Base-by-base conservation (phyloP, 306 rosid genomes). In the Erythrophleum fordii region DNA sequence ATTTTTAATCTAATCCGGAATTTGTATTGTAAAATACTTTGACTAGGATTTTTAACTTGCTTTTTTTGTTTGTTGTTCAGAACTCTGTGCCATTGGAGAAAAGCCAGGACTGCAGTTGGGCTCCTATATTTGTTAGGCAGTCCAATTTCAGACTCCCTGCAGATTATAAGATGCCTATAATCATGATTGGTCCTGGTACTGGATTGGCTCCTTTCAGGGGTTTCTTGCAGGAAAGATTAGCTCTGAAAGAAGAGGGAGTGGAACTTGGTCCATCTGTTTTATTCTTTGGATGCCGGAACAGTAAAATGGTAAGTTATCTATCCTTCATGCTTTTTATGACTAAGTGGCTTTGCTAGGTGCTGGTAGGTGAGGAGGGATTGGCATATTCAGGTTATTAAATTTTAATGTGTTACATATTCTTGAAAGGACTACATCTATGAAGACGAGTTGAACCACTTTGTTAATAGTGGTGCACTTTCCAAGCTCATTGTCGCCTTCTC, bases 151-250 rank as follows among this genome's bases (percentile, higher is more conserved):
- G 84, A 84, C 97, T 96, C 75, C 99, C 99, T 34, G 74, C 90
- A 12, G 97, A 93, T 84, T 76, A 75, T 78, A 88, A 80, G 85
- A 90, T 93, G 82, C 99, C 99, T 14, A 65, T 96, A 76, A 86
- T 96, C 81, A 93, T 96, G 99, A 90, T 96, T 80, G 99, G 99
- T 72, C 99, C 99, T 69, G 99, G 99, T 44, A 96, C 99, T 70
- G 99, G 99, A 66, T 90, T 96, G 80, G 99, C 99, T 86, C 99
- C 99, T 81, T 96, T 96, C 94, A 89, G 99, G 90, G 99, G 99
- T 83, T 96, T 96, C 88, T 81, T 96, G 51, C 99, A 96, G 97
- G 98, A 96, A 86, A 92, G 99, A 81, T 84, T 90, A 64, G 91
- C 92, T 83, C 90, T 92, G 66, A 92, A 88, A 86, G 90, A 88